These are phyloP conservation scores for Solanum ossicruentum DNA, from an alignment of 257 asterid species.

Conservation along the genomic window DNA sequence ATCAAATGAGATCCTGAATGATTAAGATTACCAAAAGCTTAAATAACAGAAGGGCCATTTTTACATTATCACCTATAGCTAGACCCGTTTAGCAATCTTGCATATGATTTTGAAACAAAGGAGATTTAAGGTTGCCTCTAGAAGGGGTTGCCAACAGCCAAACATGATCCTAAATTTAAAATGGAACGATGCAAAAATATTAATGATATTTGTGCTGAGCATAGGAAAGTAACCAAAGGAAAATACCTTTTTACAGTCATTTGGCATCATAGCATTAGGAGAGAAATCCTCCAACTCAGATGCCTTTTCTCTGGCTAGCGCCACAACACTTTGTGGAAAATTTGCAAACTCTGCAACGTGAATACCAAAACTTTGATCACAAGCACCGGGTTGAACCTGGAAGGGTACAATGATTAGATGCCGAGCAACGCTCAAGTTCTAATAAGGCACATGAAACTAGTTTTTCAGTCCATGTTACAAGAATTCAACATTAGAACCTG, in stretches of 20 bases:
- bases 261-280: constrained; percentile 22
- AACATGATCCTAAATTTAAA: neutral
- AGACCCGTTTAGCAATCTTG: neutral
- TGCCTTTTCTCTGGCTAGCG: constrained; percentile 92
- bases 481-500: neutral
- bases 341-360: constrained; percentile 98
- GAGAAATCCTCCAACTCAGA: constrained; percentile 94
- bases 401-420: neutral
- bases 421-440: neutral
- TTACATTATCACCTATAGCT: neutral
- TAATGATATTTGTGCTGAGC: neutral
- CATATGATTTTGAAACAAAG: neutral
- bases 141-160: neutral
- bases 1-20: neutral
- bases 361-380: constrained; percentile 98
- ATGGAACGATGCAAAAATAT: neutral
- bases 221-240: constrained; percentile 1
- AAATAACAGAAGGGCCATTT: neutral
- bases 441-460: neutral
- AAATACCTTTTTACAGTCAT: constrained; percentile 40
- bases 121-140: neutral
- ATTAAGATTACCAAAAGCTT: neutral
- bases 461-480: neutral
- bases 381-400: constrained; percentile 91
- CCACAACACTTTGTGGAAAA: constrained; percentile 82